phyloP scores from a whole-genome alignment of 805 yeast genomes.

The Candida lessepsii region DNA sequence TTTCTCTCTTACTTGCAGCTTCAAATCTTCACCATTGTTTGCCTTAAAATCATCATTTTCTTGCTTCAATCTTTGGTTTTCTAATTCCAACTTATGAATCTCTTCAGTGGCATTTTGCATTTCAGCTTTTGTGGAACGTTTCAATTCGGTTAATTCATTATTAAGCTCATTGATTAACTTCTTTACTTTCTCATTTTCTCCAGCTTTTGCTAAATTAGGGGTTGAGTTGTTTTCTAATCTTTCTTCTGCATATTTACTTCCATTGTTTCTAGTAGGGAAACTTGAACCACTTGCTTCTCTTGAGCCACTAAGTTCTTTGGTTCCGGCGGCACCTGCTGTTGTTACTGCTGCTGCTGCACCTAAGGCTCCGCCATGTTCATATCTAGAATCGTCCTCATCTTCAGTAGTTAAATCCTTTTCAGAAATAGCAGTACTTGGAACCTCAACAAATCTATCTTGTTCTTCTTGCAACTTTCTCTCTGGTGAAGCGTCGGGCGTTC shows the following conservation, averaged over 20 bases:
- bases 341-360: neutral
- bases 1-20: conserved; percentile 27
- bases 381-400: conserved; percentile 12
- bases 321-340: neutral
- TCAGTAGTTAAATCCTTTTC: conserved; percentile 18
- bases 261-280: conserved; percentile 1
- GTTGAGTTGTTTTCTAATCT: conserved; percentile 14
- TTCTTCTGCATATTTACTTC: conserved; percentile 6
- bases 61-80: conserved; percentile 15
- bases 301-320: no score
- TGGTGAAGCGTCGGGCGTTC: conserved; percentile 30
- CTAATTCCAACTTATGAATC: conserved; percentile 46
- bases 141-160: conserved; percentile 31
- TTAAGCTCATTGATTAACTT: conserved; percentile 32
- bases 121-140: conserved; percentile 39
- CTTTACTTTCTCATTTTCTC: conserved; percentile 29
- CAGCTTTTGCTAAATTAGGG: conserved; percentile 11
- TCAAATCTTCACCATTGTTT: conserved; percentile 14
- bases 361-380: neutral
- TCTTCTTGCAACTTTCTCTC: conserved; percentile 14
- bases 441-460: conserved; percentile 29
- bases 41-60: no score
- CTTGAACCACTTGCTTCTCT: neutral
- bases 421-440: conserved; percentile 24
- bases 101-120: conserved; percentile 58